Evolutionary conservation across 768 basidiomycete genomes (phyloP).

Genomic region (Auricularia sp.): DNA sequence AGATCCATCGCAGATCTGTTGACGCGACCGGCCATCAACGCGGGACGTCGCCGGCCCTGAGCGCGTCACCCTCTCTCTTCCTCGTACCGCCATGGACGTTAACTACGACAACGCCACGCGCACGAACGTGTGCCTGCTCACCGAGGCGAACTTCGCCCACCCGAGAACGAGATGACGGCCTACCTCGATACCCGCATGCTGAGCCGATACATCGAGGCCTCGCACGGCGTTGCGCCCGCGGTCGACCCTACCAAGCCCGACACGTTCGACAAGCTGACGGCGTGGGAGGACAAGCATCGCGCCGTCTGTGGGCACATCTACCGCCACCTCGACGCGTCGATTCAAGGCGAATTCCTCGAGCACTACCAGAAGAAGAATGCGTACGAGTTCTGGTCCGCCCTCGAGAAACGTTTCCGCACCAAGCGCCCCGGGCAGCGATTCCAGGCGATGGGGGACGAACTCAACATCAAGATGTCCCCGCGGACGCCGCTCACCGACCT

Average conservation of each 20-base stretch:
- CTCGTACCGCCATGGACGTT: neutral
- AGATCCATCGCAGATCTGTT: neutral
- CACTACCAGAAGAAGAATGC: neutral
- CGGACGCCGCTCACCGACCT: neutral
- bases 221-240: neutral
- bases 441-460: neutral
- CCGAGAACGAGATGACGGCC: neutral
- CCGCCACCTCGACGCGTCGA: neutral
- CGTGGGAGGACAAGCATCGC: neutral
- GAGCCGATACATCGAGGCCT: neutral
- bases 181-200: neutral
- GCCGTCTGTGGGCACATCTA: neutral
- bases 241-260: neutral
- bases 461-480: neutral
- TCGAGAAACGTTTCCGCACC: neutral
- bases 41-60: too few relatives aligned
- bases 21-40: neutral
- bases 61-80: neutral
- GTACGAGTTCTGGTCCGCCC: neutral
- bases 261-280: neutral
- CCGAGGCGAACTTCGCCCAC: neutral
- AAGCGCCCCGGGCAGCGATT: neutral
- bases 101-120: neutral
- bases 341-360: neutral
- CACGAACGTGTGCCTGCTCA: neutral